Conservation (phyloP, 306 rosid species). For the Carpinus viminea region DNA sequence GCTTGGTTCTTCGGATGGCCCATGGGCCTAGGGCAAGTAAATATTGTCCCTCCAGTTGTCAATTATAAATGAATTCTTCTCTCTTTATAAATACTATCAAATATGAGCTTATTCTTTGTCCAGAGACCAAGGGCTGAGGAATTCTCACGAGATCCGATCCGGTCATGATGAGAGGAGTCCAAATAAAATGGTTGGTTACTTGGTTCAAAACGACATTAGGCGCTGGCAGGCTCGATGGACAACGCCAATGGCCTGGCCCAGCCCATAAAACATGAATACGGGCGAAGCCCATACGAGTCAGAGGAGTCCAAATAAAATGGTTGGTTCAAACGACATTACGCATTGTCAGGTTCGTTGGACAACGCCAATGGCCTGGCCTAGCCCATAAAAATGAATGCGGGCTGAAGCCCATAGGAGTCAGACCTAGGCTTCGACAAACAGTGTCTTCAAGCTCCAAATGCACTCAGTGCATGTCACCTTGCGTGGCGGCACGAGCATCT, state of each 20-base stretch:
- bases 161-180: too few species aligned
- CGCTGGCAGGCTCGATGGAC: not conserved
- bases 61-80: too few species aligned
- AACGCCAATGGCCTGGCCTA: not conserved
- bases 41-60: too few species aligned
- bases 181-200: not conserved
- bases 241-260: not conserved
- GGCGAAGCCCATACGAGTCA: not conserved
- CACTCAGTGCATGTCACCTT: not conserved
- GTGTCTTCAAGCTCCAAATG: not conserved
- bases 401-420: not conserved
- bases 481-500: slow-evolving; percentile 17
- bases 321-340: not conserved
- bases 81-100: too few species aligned
- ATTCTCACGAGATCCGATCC: too few species aligned
- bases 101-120: too few species aligned
- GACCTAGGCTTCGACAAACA: too few species aligned
- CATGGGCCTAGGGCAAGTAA: too few species aligned
- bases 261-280: not conserved
- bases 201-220: not conserved
- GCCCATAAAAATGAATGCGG: not conserved
- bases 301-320: too few species aligned
- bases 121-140: too few species aligned
- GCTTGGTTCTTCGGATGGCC: too few species aligned
- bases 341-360: not conserved